Evolutionary conservation across 2,329 filamentous ascomycete genomes (phyloP).

Genomic region (Colletotrichum sp.): DNA sequence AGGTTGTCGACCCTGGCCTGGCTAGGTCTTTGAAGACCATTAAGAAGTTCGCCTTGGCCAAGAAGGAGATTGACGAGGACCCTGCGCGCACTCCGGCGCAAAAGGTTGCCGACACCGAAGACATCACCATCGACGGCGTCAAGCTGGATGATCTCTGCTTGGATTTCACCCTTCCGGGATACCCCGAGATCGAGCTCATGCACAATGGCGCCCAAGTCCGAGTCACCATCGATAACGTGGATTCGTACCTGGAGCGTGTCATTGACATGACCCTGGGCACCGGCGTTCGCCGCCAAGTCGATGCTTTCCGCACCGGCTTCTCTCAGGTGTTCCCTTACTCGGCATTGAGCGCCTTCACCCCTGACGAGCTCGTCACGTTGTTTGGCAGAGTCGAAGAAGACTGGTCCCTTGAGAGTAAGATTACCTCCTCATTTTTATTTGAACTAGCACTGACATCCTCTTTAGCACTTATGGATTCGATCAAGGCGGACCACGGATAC

Average conservation of each 20-base stretch:
- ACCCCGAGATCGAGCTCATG: conserved; percentile 83
- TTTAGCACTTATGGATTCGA: conserved; percentile 92
- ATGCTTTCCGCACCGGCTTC: conserved; percentile 90
- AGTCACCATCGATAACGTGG: conserved; percentile 92
- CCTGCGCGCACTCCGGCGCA: conserved; percentile 67
- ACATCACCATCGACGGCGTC: conserved; percentile 77
- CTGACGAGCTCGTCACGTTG: conserved; percentile 91
- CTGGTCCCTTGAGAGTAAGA: conserved; percentile 94
- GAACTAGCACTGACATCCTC: conserved; percentile 24
- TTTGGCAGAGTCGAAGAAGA: conserved; percentile 95
- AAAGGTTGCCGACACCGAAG: conserved; percentile 73
- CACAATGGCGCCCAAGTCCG: conserved; percentile 74
- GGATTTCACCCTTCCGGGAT: conserved; percentile 94
- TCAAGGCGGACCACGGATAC: conserved; percentile 98
- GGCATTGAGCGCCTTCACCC: conserved; percentile 90
- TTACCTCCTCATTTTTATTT: not conserved
- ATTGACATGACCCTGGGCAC: conserved; percentile 90
- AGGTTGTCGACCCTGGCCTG: conserved; percentile 84
- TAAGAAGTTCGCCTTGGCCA: conserved; percentile 84
- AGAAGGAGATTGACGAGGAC: conserved; percentile 82
- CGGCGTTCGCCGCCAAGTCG: conserved; percentile 86
- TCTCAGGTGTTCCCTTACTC: conserved; percentile 96
- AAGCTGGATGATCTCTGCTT: conserved; percentile 86
- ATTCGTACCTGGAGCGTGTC: conserved; percentile 84
- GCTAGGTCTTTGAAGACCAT: conserved; percentile 86